Evolutionary conservation across 768 basidiomycete genomes (phyloP), one percentile per base, ranked within the genome.

Genomic region (Lactarius sanguifluus): DNA sequence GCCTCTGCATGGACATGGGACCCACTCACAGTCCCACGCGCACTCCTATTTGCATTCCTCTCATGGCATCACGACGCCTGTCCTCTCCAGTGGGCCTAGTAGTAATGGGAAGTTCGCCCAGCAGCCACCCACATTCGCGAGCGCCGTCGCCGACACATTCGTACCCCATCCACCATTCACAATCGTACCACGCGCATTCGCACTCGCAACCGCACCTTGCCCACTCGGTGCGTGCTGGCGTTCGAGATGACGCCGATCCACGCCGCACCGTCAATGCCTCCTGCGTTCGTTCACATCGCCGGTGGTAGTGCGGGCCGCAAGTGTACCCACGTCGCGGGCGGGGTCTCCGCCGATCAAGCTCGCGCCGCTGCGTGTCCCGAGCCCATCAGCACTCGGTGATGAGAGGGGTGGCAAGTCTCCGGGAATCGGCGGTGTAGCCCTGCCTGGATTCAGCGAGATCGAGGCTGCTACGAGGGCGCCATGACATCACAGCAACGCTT

Each of bases 161-260:
- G 72, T 75, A 73, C 61, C 75, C 72, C 9, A 47, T 25, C 9
- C 59, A 61, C 45, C 47, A 71, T 58, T 71, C 76, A 36, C 50
- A 65, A 41, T 43, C 65, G 52, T 63, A 70, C 55, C 69, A 57
- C 9, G 32, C 38, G 9, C 70, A 68, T 52, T 45, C 70, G 47
- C 67, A 68, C 52, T 45, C 70, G 41, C 67, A 64, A 57, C 63
- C 64, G 9, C 62, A 91, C 72, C 83, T 96, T 43, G 92, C 91
- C 5, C 90, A 92, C 73, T 91, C 89, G 0, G 89, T 96, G 28
- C 86, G 91, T 45, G 81, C 88, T 38, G 94, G 94, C 94, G 57
- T 97, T 97, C 70, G 92, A 91, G 4, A 96, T 95, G 91, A 94
- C 94, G 7, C 92, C 92, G 0, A 92, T 94, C 45, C 83, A 83